These are phyloP conservation scores for Scenedesmus sp. DNA, from an alignment of 163 green algal genomes.

Conservation along the genomic window DNA sequence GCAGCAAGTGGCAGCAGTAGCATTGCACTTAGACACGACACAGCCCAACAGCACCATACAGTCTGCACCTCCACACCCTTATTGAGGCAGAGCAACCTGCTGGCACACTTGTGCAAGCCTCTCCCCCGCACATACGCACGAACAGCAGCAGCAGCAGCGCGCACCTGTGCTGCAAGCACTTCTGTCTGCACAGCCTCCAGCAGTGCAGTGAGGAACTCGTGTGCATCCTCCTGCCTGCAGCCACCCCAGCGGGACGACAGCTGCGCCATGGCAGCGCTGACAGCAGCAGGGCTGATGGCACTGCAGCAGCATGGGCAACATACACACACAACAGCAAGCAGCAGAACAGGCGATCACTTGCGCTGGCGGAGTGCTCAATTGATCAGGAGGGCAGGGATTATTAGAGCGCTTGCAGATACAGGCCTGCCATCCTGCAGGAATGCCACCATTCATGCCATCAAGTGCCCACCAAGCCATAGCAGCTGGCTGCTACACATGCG, in stretches of 20 bases:
- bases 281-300: slow-evolving; percentile 60
- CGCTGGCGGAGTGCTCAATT: no score
- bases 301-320: not conserved
- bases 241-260: slow-evolving; percentile 58
- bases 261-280: slow-evolving; percentile 64
- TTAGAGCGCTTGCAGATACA: slow-evolving; percentile 9
- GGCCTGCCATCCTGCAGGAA: not conserved
- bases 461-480: not conserved
- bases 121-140: not conserved
- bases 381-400: not conserved
- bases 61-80: not conserved
- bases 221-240: slow-evolving; percentile 79
- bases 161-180: slow-evolving; percentile 68
- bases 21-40: not conserved
- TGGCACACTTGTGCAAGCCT: not conserved
- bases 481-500: not conserved
- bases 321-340: not conserved
- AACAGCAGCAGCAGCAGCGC: not conserved
- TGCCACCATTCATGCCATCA: not conserved
- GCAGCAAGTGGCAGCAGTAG: not conserved
- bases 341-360: not conserved
- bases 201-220: slow-evolving; percentile 81
- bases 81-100: not conserved
- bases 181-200: slow-evolving; percentile 73
- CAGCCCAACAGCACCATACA: not conserved